phyloP scores from a whole-genome alignment of 495 filamentous ascomycete genomes.

The Eremomyces bilateralis region DNA sequence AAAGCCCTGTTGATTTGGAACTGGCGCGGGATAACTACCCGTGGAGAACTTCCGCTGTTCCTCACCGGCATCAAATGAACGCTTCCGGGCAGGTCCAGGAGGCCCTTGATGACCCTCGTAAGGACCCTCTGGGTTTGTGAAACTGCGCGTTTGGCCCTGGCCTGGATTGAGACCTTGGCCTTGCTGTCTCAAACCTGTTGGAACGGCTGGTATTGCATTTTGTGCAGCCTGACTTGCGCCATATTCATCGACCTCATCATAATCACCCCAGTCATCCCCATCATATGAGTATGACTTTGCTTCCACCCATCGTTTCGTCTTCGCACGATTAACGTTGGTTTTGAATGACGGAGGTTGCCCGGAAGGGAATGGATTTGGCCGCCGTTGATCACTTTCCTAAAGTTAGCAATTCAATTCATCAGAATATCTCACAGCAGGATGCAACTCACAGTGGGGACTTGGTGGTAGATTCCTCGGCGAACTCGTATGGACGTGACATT shows the following conservation, averaged over 20 bases:
- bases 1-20: neutral
- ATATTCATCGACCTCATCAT: slow-evolving; percentile 59
- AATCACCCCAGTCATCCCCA: slow-evolving; percentile 83
- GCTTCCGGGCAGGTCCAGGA: no score
- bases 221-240: slow-evolving; percentile 29
- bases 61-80: slow-evolving; percentile 31
- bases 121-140: slow-evolving; percentile 15
- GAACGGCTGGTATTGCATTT: slow-evolving; percentile 12
- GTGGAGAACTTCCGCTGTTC: slow-evolving; percentile 17
- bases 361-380: slow-evolving; percentile 11
- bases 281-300: slow-evolving; percentile 76
- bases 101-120: no score
- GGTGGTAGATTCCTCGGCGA: no score
- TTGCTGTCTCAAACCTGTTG: slow-evolving; percentile 12
- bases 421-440: no score
- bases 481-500: no score
- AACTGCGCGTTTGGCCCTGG: no score
- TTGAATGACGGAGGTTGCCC: slow-evolving; percentile 35
- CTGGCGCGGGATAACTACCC: neutral
- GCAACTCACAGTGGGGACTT: no score
- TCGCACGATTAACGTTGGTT: slow-evolving; percentile 71
- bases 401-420: no score
- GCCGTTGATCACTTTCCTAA: slow-evolving; percentile 14
- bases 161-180: slow-evolving; percentile 17
- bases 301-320: slow-evolving; percentile 89